Evolutionary conservation across 83 land plant species (phyloP).

Genomic region (Picea mariana): DNA sequence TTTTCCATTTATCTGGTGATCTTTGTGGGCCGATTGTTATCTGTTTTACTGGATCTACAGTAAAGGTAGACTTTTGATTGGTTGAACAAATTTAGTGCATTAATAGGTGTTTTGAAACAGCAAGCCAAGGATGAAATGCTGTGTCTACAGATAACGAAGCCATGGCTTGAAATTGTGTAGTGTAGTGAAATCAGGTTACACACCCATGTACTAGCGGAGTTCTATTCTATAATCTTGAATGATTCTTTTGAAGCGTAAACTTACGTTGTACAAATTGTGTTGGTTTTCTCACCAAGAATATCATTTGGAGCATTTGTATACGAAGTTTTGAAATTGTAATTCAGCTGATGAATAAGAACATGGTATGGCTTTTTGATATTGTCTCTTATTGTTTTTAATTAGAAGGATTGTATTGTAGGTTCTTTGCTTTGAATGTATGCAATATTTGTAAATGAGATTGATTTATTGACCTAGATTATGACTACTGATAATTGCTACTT

Average conservation of each 20-base stretch:
- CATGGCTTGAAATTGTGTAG: not conserved
- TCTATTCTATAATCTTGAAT: not conserved
- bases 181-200: not conserved
- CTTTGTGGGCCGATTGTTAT: not conserved
- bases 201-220: not conserved
- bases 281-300: no score
- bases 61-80: slow-evolving; percentile 5
- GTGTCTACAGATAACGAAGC: not conserved
- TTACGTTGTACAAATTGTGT: no score
- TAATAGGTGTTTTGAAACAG: slow-evolving; percentile 5
- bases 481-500: no score
- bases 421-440: no score
- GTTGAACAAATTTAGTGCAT: not conserved
- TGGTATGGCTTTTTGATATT: no score
- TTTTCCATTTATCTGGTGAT: slow-evolving; percentile 5
- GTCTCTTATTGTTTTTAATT: no score
- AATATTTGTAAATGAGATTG: no score
- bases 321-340: no score
- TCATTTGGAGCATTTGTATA: no score
- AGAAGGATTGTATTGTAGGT: no score
- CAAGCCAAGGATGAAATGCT: not conserved
- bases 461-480: no score
- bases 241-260: not conserved
- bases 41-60: not conserved
- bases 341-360: no score